Evolutionary conservation across 129 eudicot species (phyloP), one percentile per base, ranked within the genome.

Genomic region (Scalesia atractyloides): DNA sequence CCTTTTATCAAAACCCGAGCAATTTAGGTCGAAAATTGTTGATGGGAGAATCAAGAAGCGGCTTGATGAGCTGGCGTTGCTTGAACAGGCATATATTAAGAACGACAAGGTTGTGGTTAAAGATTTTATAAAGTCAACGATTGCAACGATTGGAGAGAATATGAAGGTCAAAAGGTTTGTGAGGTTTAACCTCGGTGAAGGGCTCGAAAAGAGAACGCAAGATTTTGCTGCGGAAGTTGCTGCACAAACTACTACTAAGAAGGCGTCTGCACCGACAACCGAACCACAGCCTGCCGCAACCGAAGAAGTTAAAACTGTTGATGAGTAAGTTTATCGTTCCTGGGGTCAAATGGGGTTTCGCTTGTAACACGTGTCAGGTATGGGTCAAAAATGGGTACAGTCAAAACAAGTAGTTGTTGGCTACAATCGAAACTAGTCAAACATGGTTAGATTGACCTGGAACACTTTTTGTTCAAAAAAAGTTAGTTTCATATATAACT

Each of bases 171-270:
- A 81, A 83, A 81, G 99, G 74, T 94, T 94, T 53, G 86, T 88
- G 5, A 72, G 92, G 52, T 94, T 78, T 68, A 90, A 88, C 86
- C 91, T 94, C 10, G 98, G 98, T 44, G 98, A 94, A 82, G 98
- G 98, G 36, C 80, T 94, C 81, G 98, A 94, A 34, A 94, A 90
- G 86, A 90, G 83, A 73, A 80, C 81, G 66, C 87, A 82, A 70
- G 96, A 94, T 82, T 94, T 94, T 82, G 98, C 98, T 54, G 98
- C 98, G 0, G 98, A 94, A 82, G 98, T 94, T 43, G 98, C 98
- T 64, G 98, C 97, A 11, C 98, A 94, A 81, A 90, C 98, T 57
- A 79, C 97, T 7, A 91, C 85, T 10, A 94, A 90, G 73, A 64
- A 88, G 51, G 79, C 41, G 0, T 64, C 98, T 14, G 73, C 84